These are phyloP conservation scores for Fusarium sublunatum DNA, from an alignment of 2,329 filamentous ascomycete species.

Conservation along the genomic window DNA sequence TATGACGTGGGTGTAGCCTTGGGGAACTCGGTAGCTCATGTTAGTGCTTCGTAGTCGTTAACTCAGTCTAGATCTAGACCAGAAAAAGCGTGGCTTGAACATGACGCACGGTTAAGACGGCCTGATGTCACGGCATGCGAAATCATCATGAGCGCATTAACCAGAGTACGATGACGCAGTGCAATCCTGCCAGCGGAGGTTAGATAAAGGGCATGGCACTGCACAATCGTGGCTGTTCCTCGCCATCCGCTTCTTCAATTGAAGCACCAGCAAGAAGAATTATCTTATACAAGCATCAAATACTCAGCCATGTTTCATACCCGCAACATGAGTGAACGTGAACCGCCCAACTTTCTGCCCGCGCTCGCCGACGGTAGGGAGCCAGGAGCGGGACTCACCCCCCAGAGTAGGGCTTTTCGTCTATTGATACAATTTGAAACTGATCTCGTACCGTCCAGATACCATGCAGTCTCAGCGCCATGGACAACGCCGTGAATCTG, in stretches of 20 bases:
- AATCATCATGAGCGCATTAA: constrained; percentile 29
- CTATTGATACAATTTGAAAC: not conserved
- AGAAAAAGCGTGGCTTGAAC: constrained; percentile 18
- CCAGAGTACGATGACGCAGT: constrained; percentile 22
- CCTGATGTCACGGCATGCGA: constrained; percentile 25
- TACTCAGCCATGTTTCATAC: not conserved
- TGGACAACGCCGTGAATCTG: constrained; percentile 7
- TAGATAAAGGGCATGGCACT: constrained; percentile 20
- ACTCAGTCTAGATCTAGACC: constrained; percentile 6
- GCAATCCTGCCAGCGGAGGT: not conserved
- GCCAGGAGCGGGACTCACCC: not conserved
- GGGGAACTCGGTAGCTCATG: not conserved
- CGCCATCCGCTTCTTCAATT: not conserved
- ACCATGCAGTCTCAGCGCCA: not conserved
- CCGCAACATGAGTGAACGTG: constrained; percentile 21
- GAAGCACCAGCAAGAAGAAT: not conserved
- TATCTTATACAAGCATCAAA: not conserved
- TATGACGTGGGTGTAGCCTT: constrained; percentile 27
- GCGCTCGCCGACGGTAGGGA: constrained; percentile 8
- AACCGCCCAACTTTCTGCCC: constrained; percentile 15
- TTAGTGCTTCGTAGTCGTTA: not conserved
- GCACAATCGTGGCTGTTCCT: constrained; percentile 17
- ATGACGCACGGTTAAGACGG: constrained; percentile 9
- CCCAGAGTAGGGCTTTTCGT: not conserved
- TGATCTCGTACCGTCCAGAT: not conserved